These are phyloP conservation scores for Haplosporangium gracile DNA, from an alignment of 192 early-diverging fungal species.

Conservation along the genomic window DNA sequence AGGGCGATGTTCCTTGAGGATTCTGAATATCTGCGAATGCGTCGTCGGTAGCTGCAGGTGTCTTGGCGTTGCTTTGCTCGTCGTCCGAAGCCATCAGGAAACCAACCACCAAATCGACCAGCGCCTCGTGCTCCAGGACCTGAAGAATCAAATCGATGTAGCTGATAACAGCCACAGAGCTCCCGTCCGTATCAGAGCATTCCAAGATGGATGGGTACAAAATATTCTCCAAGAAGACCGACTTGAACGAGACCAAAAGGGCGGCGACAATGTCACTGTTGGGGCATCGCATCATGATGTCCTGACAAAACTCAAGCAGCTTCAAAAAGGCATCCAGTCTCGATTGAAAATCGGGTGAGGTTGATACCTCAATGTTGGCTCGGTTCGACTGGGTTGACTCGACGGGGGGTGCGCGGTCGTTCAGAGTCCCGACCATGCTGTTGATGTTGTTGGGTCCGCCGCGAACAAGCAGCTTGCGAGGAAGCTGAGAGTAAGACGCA, in stretches of 20 bases:
- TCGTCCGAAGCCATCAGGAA: constrained; percentile 84
- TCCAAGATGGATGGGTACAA: constrained; percentile 88
- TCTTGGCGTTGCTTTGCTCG: constrained; percentile 25
- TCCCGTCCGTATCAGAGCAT: constrained; percentile 93
- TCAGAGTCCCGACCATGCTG: constrained; percentile 58
- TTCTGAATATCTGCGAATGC: constrained; percentile 63
- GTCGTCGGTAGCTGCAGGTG: constrained; percentile 41
- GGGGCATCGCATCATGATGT: constrained; percentile 77
- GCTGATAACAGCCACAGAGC: constrained; percentile 88
- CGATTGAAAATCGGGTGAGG: constrained; percentile 71
- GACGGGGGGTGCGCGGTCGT: constrained; percentile 55
- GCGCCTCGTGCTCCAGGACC: constrained; percentile 77
- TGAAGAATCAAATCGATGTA: constrained; percentile 91
- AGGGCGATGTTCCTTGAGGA: constrained; percentile 60
- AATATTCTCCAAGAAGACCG: constrained; percentile 88
- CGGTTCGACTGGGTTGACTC: constrained; percentile 33
- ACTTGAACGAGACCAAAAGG: constrained; percentile 77
- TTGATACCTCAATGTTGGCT: constrained; percentile 67
- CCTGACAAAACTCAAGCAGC: constrained; percentile 80
- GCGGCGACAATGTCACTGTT: constrained; percentile 69
- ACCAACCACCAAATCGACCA: constrained; percentile 79
- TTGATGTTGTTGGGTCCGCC: constrained; percentile 56
- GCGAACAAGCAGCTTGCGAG: constrained; percentile 76
- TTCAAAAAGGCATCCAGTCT: constrained; percentile 78
- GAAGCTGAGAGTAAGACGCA: constrained; percentile 91